These are phyloP conservation scores for Physcomitrellopsis africana DNA, from an alignment of 225 moss, liverwort and hornwort genomes.

Conservation along the genomic window DNA sequence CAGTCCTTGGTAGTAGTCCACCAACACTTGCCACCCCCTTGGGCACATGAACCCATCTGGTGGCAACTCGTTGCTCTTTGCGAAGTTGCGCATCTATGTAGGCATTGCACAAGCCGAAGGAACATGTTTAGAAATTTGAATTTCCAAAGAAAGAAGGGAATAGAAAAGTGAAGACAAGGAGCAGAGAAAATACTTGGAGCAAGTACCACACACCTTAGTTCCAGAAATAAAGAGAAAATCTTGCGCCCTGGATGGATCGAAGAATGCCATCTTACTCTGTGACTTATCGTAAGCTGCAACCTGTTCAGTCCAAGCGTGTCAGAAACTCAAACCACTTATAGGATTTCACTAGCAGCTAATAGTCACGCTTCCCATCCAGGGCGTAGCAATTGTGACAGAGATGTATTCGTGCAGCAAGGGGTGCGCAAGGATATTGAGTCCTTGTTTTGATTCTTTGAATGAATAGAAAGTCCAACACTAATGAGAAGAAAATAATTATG, in stretches of 20 bases:
- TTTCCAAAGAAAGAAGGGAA: slow-evolving; percentile 21
- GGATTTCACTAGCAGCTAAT: not conserved
- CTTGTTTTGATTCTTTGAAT: slow-evolving; percentile 5
- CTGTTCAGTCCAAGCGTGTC: slow-evolving; percentile 58
- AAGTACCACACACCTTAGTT: slow-evolving; percentile 75
- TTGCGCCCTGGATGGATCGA: slow-evolving; percentile 78
- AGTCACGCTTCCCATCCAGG: slow-evolving; percentile 9
- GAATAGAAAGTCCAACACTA: slow-evolving; percentile 24
- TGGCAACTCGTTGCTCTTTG: slow-evolving; percentile 72
- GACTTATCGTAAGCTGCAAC: slow-evolving; percentile 98
- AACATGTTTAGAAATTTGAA: slow-evolving; percentile 17
- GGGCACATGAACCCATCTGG: slow-evolving; percentile 99
- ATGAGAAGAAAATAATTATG: not conserved
- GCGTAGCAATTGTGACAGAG: not conserved
- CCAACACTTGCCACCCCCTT: slow-evolving; percentile 97
- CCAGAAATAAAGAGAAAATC: slow-evolving; percentile 98
- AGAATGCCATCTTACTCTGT: slow-evolving; percentile 87
- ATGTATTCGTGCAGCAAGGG: not conserved
- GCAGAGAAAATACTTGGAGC: slow-evolving; percentile 9
- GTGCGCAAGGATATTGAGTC: slow-evolving; percentile 22
- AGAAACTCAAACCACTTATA: slow-evolving; percentile 31
- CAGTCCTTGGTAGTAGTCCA: slow-evolving; percentile 90
- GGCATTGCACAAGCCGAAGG: slow-evolving; percentile 27
- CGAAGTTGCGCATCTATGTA: slow-evolving; percentile 95
- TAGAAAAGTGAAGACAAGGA: not conserved